phyloP scores from a whole-genome alignment of 495 filamentous ascomycete species.

The Talaromyces nanjingensis region DNA sequence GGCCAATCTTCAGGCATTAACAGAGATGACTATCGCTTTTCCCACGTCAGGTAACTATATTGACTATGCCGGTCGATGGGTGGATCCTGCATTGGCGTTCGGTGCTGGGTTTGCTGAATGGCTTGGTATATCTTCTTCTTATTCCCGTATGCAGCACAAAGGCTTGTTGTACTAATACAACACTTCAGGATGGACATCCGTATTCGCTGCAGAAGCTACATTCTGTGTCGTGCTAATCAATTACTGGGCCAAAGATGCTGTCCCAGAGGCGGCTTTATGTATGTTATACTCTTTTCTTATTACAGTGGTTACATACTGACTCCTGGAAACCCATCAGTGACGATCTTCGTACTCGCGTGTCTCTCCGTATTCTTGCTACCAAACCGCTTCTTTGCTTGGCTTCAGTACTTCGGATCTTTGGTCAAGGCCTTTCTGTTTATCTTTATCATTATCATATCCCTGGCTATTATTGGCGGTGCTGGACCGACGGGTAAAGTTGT shows the following conservation, averaged over 20 bases:
- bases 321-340: conserved; percentile 11
- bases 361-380: conserved; percentile 20
- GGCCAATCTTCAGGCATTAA: conserved; percentile 30
- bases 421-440: conserved; percentile 26
- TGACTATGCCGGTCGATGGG: conserved; percentile 28
- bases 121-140: conserved; percentile 10
- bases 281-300: background rate
- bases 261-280: conserved; percentile 14
- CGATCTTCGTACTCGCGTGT: conserved; percentile 20
- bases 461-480: conserved; percentile 23
- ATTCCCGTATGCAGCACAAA: no score
- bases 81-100: conserved; percentile 27
- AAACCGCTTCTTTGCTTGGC: conserved; percentile 22
- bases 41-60: conserved; percentile 25
- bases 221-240: conserved; percentile 30
- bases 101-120: conserved; percentile 17
- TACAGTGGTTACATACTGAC: no score
- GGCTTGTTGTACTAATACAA: no score
- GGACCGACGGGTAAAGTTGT: conserved; percentile 19
- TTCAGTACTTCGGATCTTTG: conserved; percentile 23
- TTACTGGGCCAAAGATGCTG: conserved; percentile 22
- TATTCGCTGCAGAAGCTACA: conserved; percentile 26
- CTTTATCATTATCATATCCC: conserved; percentile 19
- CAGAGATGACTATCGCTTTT: conserved; percentile 27
- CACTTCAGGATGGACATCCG: conserved; percentile 8